Percentiles rank a stretch among this genome's conserved stretches.
These are phyloP conservation scores for Talaromyces marneffei DNA, from an alignment of 2,329 filamentous ascomycete species.

Conservation along the genomic window DNA sequence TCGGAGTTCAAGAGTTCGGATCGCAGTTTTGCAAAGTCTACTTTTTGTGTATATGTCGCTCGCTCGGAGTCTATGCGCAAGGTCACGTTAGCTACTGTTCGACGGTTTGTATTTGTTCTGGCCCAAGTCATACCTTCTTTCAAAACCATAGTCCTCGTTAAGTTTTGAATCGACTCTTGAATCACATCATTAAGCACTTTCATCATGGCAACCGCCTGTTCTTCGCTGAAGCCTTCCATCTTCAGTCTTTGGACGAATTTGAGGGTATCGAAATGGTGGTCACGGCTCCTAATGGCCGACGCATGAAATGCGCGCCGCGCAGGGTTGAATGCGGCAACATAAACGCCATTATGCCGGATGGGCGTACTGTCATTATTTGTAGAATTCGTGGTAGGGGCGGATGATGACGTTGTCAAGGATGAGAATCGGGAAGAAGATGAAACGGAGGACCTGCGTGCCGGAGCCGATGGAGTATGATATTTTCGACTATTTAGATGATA, in stretches of 20 bases:
- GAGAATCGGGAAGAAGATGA: conserved; percentile 9
- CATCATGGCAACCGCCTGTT: conserved; percentile 98
- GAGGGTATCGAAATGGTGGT: conserved; percentile 97
- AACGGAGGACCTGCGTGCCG: conserved; percentile 14
- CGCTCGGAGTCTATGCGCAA: conserved; percentile 41
- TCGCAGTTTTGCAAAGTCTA: conserved; percentile 95
- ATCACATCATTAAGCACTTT: conserved; percentile 93
- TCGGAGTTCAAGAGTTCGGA: conserved; percentile 90
- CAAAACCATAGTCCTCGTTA: conserved; percentile 95
- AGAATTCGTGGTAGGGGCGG: conserved; percentile 11
- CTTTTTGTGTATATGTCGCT: conserved; percentile 70
- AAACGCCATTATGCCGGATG: conserved; percentile 44
- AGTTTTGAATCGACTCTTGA: conserved; percentile 95
- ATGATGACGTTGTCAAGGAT: conserved; percentile 16
- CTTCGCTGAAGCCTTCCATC: conserved; percentile 89
- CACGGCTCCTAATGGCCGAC: conserved; percentile 56
- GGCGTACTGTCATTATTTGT: conserved; percentile 25
- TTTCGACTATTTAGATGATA: conserved; percentile 21
- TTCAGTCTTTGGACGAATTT: conserved; percentile 91
- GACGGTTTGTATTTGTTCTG: too few species aligned
- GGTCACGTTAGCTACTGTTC: background rate
- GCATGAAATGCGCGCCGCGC: conserved; percentile 55
- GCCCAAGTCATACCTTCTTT: conserved; percentile 71
- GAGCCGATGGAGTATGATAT: conserved; percentile 16
- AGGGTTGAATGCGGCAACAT: conserved; percentile 40